Evolutionary conservation across 352 stramenopile species (phyloP), one percentile per base, ranked within the genome.

Genomic region (Phytophthora uliginosa): DNA sequence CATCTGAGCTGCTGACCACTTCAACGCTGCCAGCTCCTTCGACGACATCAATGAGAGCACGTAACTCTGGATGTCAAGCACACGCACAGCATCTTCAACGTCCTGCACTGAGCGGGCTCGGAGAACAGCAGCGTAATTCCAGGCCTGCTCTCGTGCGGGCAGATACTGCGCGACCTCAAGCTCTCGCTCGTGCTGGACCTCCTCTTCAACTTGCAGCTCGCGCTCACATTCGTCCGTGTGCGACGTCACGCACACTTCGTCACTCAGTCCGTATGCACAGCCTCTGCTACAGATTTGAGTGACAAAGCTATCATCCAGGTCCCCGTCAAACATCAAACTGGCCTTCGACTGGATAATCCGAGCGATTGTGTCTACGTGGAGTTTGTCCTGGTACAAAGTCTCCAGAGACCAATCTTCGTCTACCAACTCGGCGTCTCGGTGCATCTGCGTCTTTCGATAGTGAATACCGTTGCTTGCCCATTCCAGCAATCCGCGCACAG

Each of bases 391-490:
- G 40, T 47, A 86, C 20, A 82, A 60, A 3, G 56, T 57, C 22
- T 79, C 59, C 2, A 88, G 59, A 2, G 56, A 75, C 78, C 81
- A 89, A 34, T 88, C 56, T 7, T 90, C 82, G 3, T 60, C 34
- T 3, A 83, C 40, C 9, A 83, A 20, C 48, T 84, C 81, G 5
- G 40, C 40, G 15, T 18, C 13, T 47, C 40, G 40, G 40, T 47
- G 40, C 13, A 53, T 33, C 15, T 74, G 54, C 9, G 77, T 76
- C 12, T 73, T 62, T 26, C 63, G 68, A 80, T 33, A 94, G 40
- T 50, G 40, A 9, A 50, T 63, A 0, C 87, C 88, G 50, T 91
- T 94, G 40, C 79, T 63, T 13, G 88, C 81, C 90, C 91, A 97
- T 65, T 92, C 87, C 0, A 88, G 47, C 17, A 96, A 31, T 0